These are phyloP conservation scores for Eutrema heterophyllum DNA, from an alignment of 345 rosid species.

Conservation along the genomic window DNA sequence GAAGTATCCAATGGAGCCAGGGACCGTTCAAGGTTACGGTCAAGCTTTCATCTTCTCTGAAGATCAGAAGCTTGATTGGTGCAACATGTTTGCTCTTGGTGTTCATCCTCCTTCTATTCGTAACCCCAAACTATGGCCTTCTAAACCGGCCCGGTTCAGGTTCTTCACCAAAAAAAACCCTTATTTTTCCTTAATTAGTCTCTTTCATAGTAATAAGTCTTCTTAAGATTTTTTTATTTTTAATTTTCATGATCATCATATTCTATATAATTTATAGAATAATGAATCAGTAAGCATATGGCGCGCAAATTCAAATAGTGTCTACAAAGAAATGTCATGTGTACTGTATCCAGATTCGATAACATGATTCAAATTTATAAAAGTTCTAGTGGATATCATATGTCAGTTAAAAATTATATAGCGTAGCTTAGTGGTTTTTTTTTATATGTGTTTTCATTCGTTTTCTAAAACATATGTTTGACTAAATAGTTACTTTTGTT, in stretches of 20 bases:
- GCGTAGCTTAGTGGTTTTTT: not conserved
- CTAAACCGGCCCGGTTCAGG: slow-evolving; percentile 69
- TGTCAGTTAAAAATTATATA: not conserved
- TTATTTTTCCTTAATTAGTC: not conserved
- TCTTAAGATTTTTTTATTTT: not conserved
- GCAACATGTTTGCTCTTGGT: slow-evolving; percentile 97
- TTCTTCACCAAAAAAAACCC: slow-evolving; percentile 12
- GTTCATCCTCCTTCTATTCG: slow-evolving; percentile 65
- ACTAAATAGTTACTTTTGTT: not conserved
- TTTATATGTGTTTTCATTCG: not conserved
- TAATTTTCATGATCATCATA: not conserved
- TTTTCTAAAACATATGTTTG: not conserved
- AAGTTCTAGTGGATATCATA: not conserved
- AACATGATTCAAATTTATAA: not conserved
- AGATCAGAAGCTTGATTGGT: slow-evolving; percentile 96
- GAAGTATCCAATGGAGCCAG: slow-evolving; percentile 83
- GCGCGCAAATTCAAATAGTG: slow-evolving; percentile 10
- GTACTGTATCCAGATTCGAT: not conserved
- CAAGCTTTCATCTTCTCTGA: slow-evolving; percentile 95
- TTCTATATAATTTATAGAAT: not conserved
- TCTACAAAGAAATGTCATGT: not conserved
- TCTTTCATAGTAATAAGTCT: not conserved
- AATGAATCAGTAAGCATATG: slow-evolving; percentile 4
- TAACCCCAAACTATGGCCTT: slow-evolving; percentile 82
- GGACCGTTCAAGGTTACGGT: slow-evolving; percentile 93